Conservation (phyloP, 345 rosid species). For the Bruguiera sexangula region DNA sequence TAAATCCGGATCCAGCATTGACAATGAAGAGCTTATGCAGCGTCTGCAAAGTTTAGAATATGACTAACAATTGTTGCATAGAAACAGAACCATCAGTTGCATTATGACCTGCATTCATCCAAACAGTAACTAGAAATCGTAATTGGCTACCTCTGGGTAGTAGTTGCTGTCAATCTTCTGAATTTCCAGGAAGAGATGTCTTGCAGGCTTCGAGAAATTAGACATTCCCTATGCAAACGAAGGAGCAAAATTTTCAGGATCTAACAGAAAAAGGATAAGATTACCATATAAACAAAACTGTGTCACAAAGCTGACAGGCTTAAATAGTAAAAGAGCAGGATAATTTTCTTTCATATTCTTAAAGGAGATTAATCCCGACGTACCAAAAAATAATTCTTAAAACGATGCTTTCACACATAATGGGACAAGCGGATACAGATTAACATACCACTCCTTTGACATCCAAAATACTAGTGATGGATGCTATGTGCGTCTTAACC, state of each 20-base stretch:
- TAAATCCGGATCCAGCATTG: slow-evolving; percentile 65
- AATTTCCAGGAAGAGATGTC: slow-evolving; percentile 56
- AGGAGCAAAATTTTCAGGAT: slow-evolving; percentile 18
- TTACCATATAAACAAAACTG: neutral
- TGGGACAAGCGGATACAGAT: too few species aligned
- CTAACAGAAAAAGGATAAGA: neutral
- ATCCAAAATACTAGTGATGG: slow-evolving; percentile 56
- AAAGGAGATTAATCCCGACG: too few species aligned
- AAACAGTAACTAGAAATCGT: neutral
- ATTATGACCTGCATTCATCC: neutral
- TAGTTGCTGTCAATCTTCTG: slow-evolving; percentile 64
- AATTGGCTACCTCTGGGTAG: slow-evolving; percentile 55
- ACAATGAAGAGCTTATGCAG: slow-evolving; percentile 46
- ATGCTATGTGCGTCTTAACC: slow-evolving; percentile 53
- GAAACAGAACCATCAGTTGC: neutral
- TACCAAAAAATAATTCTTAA: too few species aligned
- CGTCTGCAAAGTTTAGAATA: slow-evolving; percentile 32
- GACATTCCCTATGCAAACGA: slow-evolving; percentile 50
- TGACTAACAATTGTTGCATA: neutral
- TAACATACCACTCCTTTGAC: slow-evolving; percentile 53
- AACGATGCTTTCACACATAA: too few species aligned
- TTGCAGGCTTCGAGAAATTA: slow-evolving; percentile 63
- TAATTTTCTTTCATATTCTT: too few species aligned
- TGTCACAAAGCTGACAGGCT: too few species aligned
- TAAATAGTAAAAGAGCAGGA: too few species aligned